Evolutionary conservation across 2,329 filamentous ascomycete genomes (phyloP).

Genomic region (Claviceps pazoutovae): DNA sequence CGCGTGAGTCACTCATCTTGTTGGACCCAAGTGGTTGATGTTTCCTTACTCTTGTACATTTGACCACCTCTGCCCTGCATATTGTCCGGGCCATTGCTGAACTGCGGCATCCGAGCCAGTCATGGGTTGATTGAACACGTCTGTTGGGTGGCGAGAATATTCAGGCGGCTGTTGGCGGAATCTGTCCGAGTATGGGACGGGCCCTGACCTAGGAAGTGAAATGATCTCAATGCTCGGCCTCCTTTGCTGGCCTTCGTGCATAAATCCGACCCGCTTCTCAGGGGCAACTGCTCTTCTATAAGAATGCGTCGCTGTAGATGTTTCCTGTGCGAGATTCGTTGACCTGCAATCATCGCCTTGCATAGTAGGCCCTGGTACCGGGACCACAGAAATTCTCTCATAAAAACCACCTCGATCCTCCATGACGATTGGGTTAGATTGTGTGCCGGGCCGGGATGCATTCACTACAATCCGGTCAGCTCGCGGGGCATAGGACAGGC

Average conservation of each 20-base stretch:
- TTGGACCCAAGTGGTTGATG: background rate
- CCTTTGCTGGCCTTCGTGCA: slow-evolving; percentile 10
- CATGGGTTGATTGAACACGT: background rate
- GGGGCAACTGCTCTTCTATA: slow-evolving; percentile 9
- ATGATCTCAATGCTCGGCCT: slow-evolving; percentile 10
- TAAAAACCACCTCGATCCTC: slow-evolving; percentile 25
- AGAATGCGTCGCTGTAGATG: slow-evolving; percentile 6
- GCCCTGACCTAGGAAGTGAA: slow-evolving; percentile 6
- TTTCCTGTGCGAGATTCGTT: slow-evolving; percentile 2
- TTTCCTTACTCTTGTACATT: slow-evolving; percentile 3
- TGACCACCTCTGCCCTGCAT: background rate
- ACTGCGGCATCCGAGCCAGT: background rate
- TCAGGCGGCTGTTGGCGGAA: background rate
- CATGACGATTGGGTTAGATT: slow-evolving; percentile 23
- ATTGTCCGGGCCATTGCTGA: background rate
- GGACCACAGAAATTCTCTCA: slow-evolving; percentile 15
- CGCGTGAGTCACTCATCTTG: background rate
- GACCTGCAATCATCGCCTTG: background rate
- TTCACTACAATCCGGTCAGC: slow-evolving; percentile 18
- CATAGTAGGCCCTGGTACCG: background rate
- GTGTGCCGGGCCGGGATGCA: slow-evolving; percentile 16
- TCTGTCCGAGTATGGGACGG: slow-evolving; percentile 1
- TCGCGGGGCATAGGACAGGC: slow-evolving; percentile 9
- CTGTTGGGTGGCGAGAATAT: background rate
- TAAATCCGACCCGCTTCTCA: slow-evolving; percentile 10